phyloP scores from a whole-genome alignment of 2,329 filamentous ascomycete species.

The Pseudonectria foliicola region DNA sequence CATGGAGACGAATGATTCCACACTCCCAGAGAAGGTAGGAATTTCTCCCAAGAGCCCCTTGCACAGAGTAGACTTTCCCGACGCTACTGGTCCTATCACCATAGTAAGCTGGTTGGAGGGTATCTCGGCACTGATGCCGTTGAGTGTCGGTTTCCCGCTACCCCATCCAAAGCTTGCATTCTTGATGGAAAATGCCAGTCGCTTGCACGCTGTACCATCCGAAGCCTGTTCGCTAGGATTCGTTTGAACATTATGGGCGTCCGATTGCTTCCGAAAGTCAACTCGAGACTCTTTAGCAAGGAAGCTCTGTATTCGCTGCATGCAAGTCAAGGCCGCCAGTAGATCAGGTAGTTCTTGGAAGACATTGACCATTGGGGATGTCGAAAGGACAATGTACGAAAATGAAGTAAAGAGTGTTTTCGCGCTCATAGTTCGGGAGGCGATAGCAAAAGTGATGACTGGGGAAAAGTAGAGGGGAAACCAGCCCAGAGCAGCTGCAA shows the following conservation, averaged over 20 bases:
- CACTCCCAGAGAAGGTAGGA: conserved; percentile 13
- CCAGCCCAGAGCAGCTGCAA: conserved; percentile 22
- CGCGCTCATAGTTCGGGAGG: conserved; percentile 16
- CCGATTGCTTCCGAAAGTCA: conserved; percentile 13
- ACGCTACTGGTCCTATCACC: conserved; percentile 30
- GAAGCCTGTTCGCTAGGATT: accelerated
- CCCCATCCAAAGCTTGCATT: conserved; percentile 21
- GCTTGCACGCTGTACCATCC: accelerated
- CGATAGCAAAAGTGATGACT: conserved; percentile 25
- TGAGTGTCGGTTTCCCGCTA: conserved; percentile 15
- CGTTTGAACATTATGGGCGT: conserved; percentile 6
- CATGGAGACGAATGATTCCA: conserved; percentile 5
- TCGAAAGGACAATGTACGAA: conserved; percentile 28
- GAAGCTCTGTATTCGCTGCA: conserved; percentile 30
- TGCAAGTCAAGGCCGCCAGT: conserved; percentile 26
- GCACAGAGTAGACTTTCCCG: conserved; percentile 31
- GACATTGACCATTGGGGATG: conserved; percentile 23
- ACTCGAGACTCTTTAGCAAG: conserved; percentile 22
- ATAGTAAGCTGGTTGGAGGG: conserved; percentile 22
- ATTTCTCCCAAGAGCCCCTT: conserved; percentile 29
- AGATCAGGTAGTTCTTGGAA: conserved; percentile 27
- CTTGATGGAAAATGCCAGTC: conserved; percentile 10
- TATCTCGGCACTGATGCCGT: conserved; percentile 10
- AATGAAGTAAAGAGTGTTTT: conserved; percentile 27
- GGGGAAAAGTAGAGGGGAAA: conserved; percentile 30